A percentile compares a stretch with the other conserved stretches of the same genome.
Evolutionary conservation across 148 eudicot species (phyloP).

Genomic region (Dysphania ambrosioides): DNA sequence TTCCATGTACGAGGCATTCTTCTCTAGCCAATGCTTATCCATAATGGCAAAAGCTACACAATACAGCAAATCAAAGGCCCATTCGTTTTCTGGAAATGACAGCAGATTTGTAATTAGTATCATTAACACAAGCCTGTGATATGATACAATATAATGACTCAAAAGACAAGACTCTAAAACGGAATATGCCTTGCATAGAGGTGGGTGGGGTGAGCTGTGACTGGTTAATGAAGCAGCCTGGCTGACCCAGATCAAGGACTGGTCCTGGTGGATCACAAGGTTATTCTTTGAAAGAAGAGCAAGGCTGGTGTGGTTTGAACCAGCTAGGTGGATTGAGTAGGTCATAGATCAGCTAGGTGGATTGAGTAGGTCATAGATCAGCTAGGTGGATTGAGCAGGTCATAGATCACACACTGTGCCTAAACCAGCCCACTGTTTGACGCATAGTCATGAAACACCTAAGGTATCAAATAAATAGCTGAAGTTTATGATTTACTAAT

Average conservation of each 20-base stretch:
- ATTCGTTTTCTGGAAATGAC: slow-evolving; percentile 62
- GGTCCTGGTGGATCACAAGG: not conserved
- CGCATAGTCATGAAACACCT: not conserved
- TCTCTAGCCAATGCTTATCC: slow-evolving; percentile 85
- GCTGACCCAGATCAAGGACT: too few relatives aligned
- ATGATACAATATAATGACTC: not conserved
- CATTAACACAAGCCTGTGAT: not conserved
- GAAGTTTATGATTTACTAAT: too few relatives aligned
- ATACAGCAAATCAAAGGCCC: slow-evolving; percentile 84
- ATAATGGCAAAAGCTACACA: slow-evolving; percentile 75
- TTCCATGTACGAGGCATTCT: slow-evolving; percentile 78
- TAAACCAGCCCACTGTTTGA: not conserved
- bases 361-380: too few relatives aligned
- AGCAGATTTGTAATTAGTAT: slow-evolving; percentile 5
- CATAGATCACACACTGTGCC: too few relatives aligned
- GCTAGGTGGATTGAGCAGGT: not conserved
- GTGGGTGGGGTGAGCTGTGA: too few relatives aligned
- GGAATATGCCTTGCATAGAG: too few relatives aligned
- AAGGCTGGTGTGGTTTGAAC: too few relatives aligned
- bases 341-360: too few relatives aligned
- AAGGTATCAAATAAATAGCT: not conserved
- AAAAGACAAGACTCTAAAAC: not conserved
- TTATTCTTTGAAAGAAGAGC: not conserved
- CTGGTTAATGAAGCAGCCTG: too few relatives aligned
- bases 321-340: too few relatives aligned